Percentiles rank a stretch among this genome's conserved stretches.
Conservation (phyloP, 2,329 filamentous ascomycete genomes). For the Monilinia vaccinii-corymbosi region DNA sequence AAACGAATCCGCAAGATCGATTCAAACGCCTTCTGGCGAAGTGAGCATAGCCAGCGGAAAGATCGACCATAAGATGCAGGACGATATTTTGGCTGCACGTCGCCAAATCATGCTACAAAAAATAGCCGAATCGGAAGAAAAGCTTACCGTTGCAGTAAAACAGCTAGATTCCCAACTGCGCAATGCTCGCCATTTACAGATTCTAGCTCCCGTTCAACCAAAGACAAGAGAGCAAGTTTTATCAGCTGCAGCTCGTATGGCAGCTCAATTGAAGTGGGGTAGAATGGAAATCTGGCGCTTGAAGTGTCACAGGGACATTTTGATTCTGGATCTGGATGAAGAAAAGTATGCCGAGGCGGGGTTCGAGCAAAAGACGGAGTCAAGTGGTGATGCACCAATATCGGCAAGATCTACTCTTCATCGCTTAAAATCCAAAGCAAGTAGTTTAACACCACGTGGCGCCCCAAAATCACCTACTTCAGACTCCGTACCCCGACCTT, state of each 20-base stretch:
- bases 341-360: slow-evolving; percentile 38
- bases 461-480: slow-evolving; percentile 32
- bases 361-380: slow-evolving; percentile 10
- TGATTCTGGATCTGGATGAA: slow-evolving; percentile 77
- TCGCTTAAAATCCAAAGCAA: slow-evolving; percentile 32
- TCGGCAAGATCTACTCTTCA: slow-evolving; percentile 28
- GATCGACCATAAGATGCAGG: slow-evolving; percentile 73
- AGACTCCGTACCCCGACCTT: slow-evolving; percentile 29
- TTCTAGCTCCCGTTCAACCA: slow-evolving; percentile 83
- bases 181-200: slow-evolving; percentile 82
- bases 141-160: slow-evolving; percentile 61
- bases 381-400: slow-evolving; percentile 14
- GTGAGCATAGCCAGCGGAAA: slow-evolving; percentile 63
- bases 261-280: slow-evolving; percentile 89
- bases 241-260: slow-evolving; percentile 73
- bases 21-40: slow-evolving; percentile 64
- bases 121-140: slow-evolving; percentile 75
- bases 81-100: slow-evolving; percentile 76
- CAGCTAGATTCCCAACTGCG: slow-evolving; percentile 75
- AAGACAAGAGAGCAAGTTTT: slow-evolving; percentile 81
- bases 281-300: slow-evolving; percentile 88
- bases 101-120: slow-evolving; percentile 75
- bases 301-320: slow-evolving; percentile 82
- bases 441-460: slow-evolving; percentile 29
- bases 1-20: slow-evolving; percentile 43